These are phyloP conservation scores for Ilex paraguariensis DNA, from an alignment of 305 asterid species.

Conservation along the genomic window DNA sequence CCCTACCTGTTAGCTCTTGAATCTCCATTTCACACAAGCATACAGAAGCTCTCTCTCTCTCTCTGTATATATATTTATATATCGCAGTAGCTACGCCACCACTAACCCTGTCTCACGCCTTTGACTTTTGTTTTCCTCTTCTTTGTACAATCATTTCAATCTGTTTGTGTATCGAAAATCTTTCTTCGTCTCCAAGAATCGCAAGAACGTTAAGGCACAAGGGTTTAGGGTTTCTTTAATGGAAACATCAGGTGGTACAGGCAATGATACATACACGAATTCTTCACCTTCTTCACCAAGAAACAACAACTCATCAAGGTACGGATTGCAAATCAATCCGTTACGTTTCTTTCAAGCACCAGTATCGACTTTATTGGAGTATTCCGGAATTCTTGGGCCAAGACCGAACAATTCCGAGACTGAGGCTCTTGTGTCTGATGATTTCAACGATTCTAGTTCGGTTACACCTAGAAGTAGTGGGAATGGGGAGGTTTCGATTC, in stretches of 20 bases:
- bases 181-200: too few relatives aligned
- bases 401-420: conserved; percentile 43
- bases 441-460: neutral
- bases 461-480: neutral
- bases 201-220: neutral
- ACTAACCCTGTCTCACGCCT: conserved; percentile 5
- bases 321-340: conserved; percentile 34
- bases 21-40: too few relatives aligned
- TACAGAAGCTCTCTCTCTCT: too few relatives aligned
- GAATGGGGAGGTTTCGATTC: conserved; percentile 65
- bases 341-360: conserved; percentile 69
- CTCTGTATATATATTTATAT: too few relatives aligned
- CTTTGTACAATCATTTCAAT: neutral
- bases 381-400: conserved; percentile 56
- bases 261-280: conserved; percentile 7
- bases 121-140: conserved; percentile 8
- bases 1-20: too few relatives aligned
- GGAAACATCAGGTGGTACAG: conserved; percentile 22
- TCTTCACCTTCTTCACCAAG: conserved; percentile 16
- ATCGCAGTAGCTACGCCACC: too few relatives aligned
- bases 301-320: conserved; percentile 11
- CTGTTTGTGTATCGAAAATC: conserved; percentile 2
- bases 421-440: conserved; percentile 34
- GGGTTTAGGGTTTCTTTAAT: neutral
- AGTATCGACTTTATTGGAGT: conserved; percentile 56